phyloP scores from a whole-genome alignment of 768 basidiomycete species.

The Tricholoma matsutake region DNA sequence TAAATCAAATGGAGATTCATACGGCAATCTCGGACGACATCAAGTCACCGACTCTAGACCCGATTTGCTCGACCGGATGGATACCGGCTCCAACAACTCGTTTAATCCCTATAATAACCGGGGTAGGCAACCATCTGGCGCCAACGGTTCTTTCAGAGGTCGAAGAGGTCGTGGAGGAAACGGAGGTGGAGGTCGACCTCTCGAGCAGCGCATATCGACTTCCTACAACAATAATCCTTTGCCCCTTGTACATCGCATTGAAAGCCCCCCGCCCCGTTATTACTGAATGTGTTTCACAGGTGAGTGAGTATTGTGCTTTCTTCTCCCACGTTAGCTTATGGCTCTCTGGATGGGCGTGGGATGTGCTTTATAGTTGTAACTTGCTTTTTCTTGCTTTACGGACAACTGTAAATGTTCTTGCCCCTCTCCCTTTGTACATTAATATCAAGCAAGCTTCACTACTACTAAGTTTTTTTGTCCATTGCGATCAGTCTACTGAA shows the following conservation, averaged over 20 bases:
- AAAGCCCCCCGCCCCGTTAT: slow-evolving; percentile 5
- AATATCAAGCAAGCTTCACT: not conserved
- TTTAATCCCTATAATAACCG: not conserved
- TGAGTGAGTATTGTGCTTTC: not conserved
- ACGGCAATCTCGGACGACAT: not conserved
- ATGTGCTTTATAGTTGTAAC: not conserved
- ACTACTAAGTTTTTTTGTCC: not conserved
- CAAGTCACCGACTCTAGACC: slow-evolving; percentile 1
- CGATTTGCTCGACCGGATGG: slow-evolving; percentile 3
- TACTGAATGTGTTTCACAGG: not conserved
- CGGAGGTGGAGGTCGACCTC: slow-evolving; percentile 8
- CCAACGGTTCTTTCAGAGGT: slow-evolving; percentile 9
- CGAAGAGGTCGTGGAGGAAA: slow-evolving; percentile 15
- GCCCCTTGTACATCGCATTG: slow-evolving; percentile 8
- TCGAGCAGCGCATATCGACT: slow-evolving; percentile 26
- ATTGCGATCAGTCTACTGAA: not conserved
- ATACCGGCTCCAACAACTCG: not conserved
- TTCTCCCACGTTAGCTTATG: not conserved
- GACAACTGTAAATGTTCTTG: no score
- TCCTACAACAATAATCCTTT: not conserved
- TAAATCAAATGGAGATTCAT: not conserved
- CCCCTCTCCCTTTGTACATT: not conserved
- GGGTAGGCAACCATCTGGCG: not conserved
- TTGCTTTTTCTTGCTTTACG: not conserved
- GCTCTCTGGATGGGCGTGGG: not conserved